Conservation (phyloP, 2,329 filamentous ascomycete species). For the Curvularia eragrostidis region DNA sequence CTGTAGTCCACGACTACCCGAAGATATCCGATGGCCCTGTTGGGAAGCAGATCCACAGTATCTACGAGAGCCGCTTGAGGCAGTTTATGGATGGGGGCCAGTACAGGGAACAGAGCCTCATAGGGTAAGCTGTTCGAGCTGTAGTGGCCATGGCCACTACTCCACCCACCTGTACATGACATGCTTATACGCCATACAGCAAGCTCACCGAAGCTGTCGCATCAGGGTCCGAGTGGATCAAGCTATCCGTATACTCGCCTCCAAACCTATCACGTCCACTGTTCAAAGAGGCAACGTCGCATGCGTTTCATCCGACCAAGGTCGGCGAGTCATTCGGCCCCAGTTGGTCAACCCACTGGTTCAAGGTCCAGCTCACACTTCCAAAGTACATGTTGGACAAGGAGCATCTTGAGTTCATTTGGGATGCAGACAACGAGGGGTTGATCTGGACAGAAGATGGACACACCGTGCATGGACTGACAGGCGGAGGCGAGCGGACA, state of each 20-base stretch:
- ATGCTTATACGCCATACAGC: conserved; percentile 49
- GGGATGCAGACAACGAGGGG: conserved; percentile 95
- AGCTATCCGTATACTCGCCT: conserved; percentile 85
- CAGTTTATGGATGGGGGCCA: conserved; percentile 77
- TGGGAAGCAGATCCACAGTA: conserved; percentile 69
- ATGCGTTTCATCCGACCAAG: conserved; percentile 75
- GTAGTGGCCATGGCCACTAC: neutral
- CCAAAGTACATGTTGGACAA: conserved; percentile 75
- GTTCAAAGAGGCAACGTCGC: conserved; percentile 81
- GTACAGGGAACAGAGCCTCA: conserved; percentile 76
- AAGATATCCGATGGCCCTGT: conserved; percentile 47
- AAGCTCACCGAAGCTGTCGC: conserved; percentile 74
- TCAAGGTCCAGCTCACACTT: conserved; percentile 80
- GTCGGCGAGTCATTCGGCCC: conserved; percentile 86
- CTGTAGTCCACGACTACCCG: conserved; percentile 39
- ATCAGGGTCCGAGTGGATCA: conserved; percentile 76
- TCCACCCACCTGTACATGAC: neutral
- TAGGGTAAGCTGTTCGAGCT: conserved; percentile 62
- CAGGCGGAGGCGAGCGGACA: conserved; percentile 83
- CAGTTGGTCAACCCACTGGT: conserved; percentile 98
- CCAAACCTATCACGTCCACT: conserved; percentile 79
- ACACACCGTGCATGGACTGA: conserved; percentile 88
- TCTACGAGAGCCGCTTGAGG: conserved; percentile 83
- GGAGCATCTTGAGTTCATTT: conserved; percentile 89
- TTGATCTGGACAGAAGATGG: conserved; percentile 91